Evolutionary conservation across 2,329 filamentous ascomycete species (phyloP), one percentile per base, ranked within the genome.

Genomic region (Colletotrichum incanum): DNA sequence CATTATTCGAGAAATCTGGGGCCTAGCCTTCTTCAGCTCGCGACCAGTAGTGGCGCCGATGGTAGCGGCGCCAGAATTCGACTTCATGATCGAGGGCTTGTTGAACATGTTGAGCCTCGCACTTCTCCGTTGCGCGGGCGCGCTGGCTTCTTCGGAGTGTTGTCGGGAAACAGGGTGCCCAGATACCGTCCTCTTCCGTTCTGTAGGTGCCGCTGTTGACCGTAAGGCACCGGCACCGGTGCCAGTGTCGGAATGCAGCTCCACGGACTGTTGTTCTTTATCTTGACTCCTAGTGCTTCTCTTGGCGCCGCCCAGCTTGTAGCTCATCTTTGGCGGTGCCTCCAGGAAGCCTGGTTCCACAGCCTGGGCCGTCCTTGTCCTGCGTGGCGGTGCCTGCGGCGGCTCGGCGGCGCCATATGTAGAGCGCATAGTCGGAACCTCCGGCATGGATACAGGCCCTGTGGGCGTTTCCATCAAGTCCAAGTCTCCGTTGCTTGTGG

Each of bases 101-200:
- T 72, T 69, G 77, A 94, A 92, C 76, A 88, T 86, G 77, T 90
- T 90, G 52, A 95, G 86, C 71, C 93, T 88, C 26, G 92, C 92
- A 78, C 93, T 95, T 76, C 93, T 88, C 77, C 93, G 87, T 75
- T 92, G 90, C 26, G 70, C 41, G 2, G 89, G 88, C 23, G 86
- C 88, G 50, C 88, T 87, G 50, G 89, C 88, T 76, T 94, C 93
- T 72, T 91, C 88, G 5, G 82, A 74, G 47, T 80, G 65, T 88
- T 89, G 56, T 80, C 77, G 65, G 84, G 85, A 84, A 73, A 89
- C 89, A 18, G 88, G 89, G 76, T 97, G 94, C 5, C 96, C 96
- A 50, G 96, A 98, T n/a, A 97, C 90, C 1, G 95, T 98, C 76
- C 96, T 91, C 84, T 98, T 98, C 80, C 95, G 91, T 72, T 95